Percentiles rank a stretch among this genome's conserved stretches.
Evolutionary conservation across 805 yeast species (phyloP).

Genomic region (Saccharomycopsis lassenensis): DNA sequence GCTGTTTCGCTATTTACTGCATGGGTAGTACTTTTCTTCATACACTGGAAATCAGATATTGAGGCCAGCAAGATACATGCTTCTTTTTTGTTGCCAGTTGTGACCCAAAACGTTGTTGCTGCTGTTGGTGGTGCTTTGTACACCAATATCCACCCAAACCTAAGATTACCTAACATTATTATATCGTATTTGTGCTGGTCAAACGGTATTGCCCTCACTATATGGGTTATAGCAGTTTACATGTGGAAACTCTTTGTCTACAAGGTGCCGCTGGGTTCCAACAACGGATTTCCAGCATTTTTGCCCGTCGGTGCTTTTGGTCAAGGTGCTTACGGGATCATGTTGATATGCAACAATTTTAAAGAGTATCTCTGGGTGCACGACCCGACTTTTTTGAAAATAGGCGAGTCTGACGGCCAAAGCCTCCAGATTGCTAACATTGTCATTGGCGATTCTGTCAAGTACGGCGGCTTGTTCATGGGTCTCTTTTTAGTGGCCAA

Average conservation of each 20-base stretch:
- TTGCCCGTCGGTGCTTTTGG: conserved; percentile 79
- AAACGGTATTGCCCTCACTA: conserved; percentile 53
- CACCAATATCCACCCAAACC: conserved; percentile 31
- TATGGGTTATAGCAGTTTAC: conserved; percentile 43
- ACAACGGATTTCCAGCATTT: conserved; percentile 51
- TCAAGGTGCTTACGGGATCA: conserved; percentile 67
- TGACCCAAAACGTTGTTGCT: conserved; percentile 66
- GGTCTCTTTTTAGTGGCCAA: conserved; percentile 39
- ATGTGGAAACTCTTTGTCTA: conserved; percentile 46
- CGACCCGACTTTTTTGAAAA: conserved; percentile 18
- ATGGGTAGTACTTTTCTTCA: conserved; percentile 47
- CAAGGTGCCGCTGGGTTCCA: conserved; percentile 44
- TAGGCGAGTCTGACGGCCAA: conserved; percentile 7
- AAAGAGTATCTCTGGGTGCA: conserved; percentile 17
- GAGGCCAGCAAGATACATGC: conserved; percentile 38
- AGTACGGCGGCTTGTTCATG: conserved; percentile 27
- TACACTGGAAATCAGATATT: conserved; percentile 27
- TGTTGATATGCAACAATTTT: conserved; percentile 40
- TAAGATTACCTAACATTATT: conserved; percentile 42
- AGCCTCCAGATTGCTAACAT: conserved; percentile 22
- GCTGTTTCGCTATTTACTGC: conserved; percentile 44
- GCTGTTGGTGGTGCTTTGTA: conserved; percentile 56
- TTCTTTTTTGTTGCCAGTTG: conserved; percentile 61
- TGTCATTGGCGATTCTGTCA: conserved; percentile 20
- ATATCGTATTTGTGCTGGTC: conserved; percentile 55